phyloP scores from a whole-genome alignment of 352 stramenopile genomes.

The Pythium oligandrum region DNA sequence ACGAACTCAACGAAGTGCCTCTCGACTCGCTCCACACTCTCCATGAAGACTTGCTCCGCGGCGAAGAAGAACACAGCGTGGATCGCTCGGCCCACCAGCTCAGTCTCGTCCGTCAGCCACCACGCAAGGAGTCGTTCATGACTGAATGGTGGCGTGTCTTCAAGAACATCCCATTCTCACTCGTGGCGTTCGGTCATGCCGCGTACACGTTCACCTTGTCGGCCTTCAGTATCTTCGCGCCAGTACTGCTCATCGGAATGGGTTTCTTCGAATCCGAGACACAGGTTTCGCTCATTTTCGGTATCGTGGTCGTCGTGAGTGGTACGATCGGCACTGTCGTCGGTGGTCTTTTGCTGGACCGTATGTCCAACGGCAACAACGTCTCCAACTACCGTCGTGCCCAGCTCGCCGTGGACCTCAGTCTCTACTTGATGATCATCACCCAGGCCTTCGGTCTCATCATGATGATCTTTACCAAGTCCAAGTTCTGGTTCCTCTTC shows the following conservation, averaged over 20 bases:
- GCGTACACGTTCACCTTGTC: conserved; percentile 75
- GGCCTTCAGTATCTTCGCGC: conserved; percentile 70
- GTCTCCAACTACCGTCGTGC: conserved; percentile 27
- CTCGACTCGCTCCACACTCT: neutral
- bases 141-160: conserved; percentile 43
- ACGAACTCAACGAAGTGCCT: conserved; percentile 26
- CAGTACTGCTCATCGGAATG: conserved; percentile 70
- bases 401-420: conserved; percentile 31
- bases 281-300: conserved; percentile 71
- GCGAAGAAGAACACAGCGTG: too few relatives aligned
- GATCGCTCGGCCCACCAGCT: too few relatives aligned
- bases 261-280: conserved; percentile 71
- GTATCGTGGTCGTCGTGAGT: conserved; percentile 43
- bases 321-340: conserved; percentile 79
- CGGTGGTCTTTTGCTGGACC: conserved; percentile 59
- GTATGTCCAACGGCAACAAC: conserved; percentile 30
- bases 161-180: conserved; percentile 54
- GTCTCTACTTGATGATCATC: conserved; percentile 45
- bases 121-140: conserved; percentile 8
- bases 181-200: conserved; percentile 61
- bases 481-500: conserved; percentile 38
- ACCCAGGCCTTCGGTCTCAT: conserved; percentile 42
- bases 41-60: conserved; percentile 1
- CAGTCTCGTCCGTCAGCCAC: too few relatives aligned
- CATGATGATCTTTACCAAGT: conserved; percentile 33